Evolutionary conservation across 2,329 filamentous ascomycete species (phyloP).

Genomic region (Rutstroemia sydowiana): DNA sequence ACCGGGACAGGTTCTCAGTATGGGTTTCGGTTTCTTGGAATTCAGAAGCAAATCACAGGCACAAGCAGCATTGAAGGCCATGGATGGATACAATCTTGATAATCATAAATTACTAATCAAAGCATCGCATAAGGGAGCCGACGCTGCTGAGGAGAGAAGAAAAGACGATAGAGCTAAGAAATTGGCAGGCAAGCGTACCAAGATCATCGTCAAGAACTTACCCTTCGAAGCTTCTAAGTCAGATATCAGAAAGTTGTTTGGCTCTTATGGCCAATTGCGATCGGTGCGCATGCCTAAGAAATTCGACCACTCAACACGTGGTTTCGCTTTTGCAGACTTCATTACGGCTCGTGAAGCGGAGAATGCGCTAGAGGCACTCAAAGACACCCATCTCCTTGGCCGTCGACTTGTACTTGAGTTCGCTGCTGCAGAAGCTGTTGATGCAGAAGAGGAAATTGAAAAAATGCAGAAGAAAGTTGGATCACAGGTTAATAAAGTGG

Average conservation of each 20-base stretch:
- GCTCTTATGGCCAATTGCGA: slow-evolving; percentile 84
- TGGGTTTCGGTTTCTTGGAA: slow-evolving; percentile 95
- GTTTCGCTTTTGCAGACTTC: slow-evolving; percentile 96
- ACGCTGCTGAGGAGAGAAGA: slow-evolving; percentile 80
- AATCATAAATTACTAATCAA: slow-evolving; percentile 79
- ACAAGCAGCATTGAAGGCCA: slow-evolving; percentile 69
- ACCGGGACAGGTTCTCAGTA: slow-evolving; percentile 79
- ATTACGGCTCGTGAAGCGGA: slow-evolving; percentile 81
- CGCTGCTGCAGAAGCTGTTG: slow-evolving; percentile 78
- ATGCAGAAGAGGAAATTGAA: slow-evolving; percentile 91
- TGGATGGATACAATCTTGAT: slow-evolving; percentile 85
- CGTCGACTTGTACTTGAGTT: slow-evolving; percentile 86
- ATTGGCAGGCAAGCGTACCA: slow-evolving; percentile 67
- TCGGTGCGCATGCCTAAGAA: slow-evolving; percentile 93
- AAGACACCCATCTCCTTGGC: slow-evolving; percentile 88
- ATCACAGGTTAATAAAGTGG: slow-evolving; percentile 82
- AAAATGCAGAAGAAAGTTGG: slow-evolving; percentile 97
- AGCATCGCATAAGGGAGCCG: slow-evolving; percentile 76
- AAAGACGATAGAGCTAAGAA: slow-evolving; percentile 81
- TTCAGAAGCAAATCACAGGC: slow-evolving; percentile 75
- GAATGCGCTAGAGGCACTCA: slow-evolving; percentile 84
- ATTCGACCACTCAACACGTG: slow-evolving; percentile 79
- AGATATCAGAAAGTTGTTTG: slow-evolving; percentile 78
- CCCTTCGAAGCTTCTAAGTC: slow-evolving; percentile 94
- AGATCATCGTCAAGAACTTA: slow-evolving; percentile 97